Evolutionary conservation across 805 yeast species (phyloP).

Genomic region (Ogataea corticis): DNA sequence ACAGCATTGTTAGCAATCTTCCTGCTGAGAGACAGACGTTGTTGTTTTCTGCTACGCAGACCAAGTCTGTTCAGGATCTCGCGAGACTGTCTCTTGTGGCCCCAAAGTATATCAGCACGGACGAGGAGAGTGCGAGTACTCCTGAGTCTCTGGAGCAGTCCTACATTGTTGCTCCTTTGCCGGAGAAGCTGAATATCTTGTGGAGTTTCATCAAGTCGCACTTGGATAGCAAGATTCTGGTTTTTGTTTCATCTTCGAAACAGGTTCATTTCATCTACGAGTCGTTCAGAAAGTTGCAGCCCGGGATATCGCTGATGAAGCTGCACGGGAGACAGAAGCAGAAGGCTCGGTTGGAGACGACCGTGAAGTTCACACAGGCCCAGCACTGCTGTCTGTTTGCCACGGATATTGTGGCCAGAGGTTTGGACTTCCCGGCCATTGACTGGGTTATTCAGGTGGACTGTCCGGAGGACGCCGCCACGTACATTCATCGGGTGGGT

Average conservation of each 20-base stretch:
- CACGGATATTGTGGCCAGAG: conserved; percentile 90
- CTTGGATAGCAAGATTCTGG: conserved; percentile 74
- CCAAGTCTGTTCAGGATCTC: conserved; percentile 76
- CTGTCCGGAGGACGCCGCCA: conserved; percentile 87
- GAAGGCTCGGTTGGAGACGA: conserved; percentile 81
- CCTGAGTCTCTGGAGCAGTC: conserved; percentile 87
- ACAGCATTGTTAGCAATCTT: conserved; percentile 73
- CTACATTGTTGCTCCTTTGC: conserved; percentile 67
- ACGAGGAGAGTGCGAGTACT: conserved; percentile 42
- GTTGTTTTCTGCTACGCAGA: conserved; percentile 86
- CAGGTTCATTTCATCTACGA: conserved; percentile 91
- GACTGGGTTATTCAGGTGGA: conserved; percentile 95
- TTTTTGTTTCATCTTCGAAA: conserved; percentile 83
- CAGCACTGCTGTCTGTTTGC: conserved; percentile 82
- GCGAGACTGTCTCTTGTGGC: conserved; percentile 74
- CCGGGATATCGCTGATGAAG: conserved; percentile 86
- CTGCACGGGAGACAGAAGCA: conserved; percentile 90
- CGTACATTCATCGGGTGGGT: conserved; percentile 90
- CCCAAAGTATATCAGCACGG: conserved; percentile 59
- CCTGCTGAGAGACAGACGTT: conserved; percentile 83
- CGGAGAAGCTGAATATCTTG: conserved; percentile 80
- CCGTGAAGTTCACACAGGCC: conserved; percentile 73
- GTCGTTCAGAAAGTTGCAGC: conserved; percentile 81
- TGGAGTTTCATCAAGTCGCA: conserved; percentile 88
- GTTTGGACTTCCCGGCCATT: conserved; percentile 87